Evolutionary conservation across 257 asterid genomes (phyloP), one percentile per base, ranked within the genome.

Genomic region (Petrea volubilis): DNA sequence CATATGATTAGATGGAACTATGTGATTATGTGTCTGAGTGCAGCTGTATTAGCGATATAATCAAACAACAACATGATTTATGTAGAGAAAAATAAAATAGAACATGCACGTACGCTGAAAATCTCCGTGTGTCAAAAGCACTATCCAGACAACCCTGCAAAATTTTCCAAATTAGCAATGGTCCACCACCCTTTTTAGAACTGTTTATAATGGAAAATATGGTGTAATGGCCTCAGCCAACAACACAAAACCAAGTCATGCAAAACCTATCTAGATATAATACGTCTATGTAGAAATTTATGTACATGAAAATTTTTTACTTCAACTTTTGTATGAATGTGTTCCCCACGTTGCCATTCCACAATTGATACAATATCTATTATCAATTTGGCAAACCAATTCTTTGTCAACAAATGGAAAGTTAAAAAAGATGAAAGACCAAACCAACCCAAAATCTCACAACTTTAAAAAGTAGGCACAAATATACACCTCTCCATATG

Each of bases 251-350:
- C 73, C 60, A 44, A 51, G 56, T 74, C 46, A 64, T 63, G 24
- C 62, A 60, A n/a, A n/a, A 64, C 75, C 71, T 56, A 74, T 57
- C 28, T 47, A 56, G 34, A n/a, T 57, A 38, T 46, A 49, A 21
- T 52, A 57, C 43, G 62, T 53, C 24, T 58, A 24, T 57, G 38
- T 47, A 44, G 41, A 34, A 67, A 23, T 23, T 69, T 17, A 17
- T 27, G 25, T 4, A 59, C 13, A 38, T 7, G 6, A 38, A 3
- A 2, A 47, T 47, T 10, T 3, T 24, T 34, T 66, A 51, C 66
- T 86, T 83, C 87, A 83, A 84, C 70, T 72, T 64, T 29, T 78
- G 76, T 86, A 79, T 86, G 81, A 86, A 81, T 86, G 73, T 86
- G 96, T 81, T 56, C 82, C 84, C 89, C 92, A 79, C 87, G 73